Base-by-base conservation (phyloP, 176 grass and related monocot species). In the Chloris gayana region DNA sequence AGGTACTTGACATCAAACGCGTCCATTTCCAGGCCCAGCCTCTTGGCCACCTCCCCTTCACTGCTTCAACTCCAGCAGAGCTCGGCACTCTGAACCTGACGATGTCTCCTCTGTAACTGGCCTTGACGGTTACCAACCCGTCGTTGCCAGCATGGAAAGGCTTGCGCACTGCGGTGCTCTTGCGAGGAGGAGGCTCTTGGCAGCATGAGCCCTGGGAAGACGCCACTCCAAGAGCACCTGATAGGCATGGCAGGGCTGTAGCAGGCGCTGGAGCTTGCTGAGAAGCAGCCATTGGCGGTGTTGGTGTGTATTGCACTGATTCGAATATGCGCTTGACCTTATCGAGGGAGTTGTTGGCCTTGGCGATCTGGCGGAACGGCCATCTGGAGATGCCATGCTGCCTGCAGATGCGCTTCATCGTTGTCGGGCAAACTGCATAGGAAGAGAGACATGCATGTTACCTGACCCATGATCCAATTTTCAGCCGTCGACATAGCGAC, bases 341-440 rank as follows among this genome's bases (percentile, higher is more conserved):
- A 56, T 88, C 86, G 69, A 94, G 70, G 2, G 88, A 86, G 44
- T 91, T 80, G 65, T 91, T 94, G 30, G 91, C 89, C 73, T 94
- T 94, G 21, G 74, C 87, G 72, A 94, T 94, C 79, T 87, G 77
- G 47, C 92, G 86, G 3, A 86, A 94, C 38, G 92, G 89, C 92
- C 92, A 94, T 0, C 61, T 67, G 19, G 86, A 79, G 64, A 94
- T 94, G 31, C 92, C 92, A 32, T 91, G 92, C 25, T 94, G 86
- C 86, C 92, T 83, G 61, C 92, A 94, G 29, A 94, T 94, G 50
- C 92, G 88, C 72, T 94, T 94, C 92, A 94, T 87, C 2, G 89
- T 94, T 66, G 92, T 91, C 7, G 92, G 92, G 47, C 92, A 94
- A 33, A 94, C 92, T 91, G 85, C 32, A 39, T 60, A 12, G 72